Evolutionary conservation across 1,284 basidiomycete genomes (phyloP).

Genomic region (Anthracocystis walkeri): DNA sequence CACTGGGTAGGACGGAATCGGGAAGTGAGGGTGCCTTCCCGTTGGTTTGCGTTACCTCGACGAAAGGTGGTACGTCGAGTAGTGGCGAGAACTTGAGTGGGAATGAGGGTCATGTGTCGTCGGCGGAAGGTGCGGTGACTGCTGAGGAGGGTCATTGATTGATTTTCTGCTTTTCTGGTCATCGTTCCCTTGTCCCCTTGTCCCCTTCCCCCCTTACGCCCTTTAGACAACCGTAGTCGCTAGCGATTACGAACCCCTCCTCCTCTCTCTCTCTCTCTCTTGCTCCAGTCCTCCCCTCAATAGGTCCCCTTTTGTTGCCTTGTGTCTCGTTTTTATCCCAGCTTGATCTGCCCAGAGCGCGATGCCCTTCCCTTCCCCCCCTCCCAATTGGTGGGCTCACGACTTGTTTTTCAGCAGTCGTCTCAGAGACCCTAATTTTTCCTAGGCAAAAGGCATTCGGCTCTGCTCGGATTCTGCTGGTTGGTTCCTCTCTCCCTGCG

Average conservation of each 20-base stretch:
- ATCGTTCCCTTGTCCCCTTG: background rate
- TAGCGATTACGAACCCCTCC: background rate
- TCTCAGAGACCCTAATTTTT: conserved; percentile 37
- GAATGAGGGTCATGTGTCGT: conserved; percentile 48
- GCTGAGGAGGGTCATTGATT: conserved; percentile 53
- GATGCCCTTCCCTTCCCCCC: conserved; percentile 10
- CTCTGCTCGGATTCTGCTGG: conserved; percentile 49
- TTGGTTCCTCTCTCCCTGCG: conserved; percentile 15
- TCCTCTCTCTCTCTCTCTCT: background rate
- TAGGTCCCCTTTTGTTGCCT: background rate
- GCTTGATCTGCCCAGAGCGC: conserved; percentile 50
- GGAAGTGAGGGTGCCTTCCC: conserved; percentile 62
- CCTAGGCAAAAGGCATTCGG: conserved; percentile 9
- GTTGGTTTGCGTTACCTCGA: conserved; percentile 60
- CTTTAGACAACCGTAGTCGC: conserved; percentile 9
- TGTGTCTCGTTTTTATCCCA: conserved; percentile 23
- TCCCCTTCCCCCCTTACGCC: background rate
- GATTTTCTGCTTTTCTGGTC: background rate
- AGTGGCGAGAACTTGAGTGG: conserved; percentile 51
- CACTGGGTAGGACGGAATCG: conserved; percentile 49
- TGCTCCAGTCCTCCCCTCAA: background rate
- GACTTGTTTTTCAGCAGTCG: conserved; percentile 21
- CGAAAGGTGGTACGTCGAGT: conserved; percentile 54
- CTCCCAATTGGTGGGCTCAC: conserved; percentile 39
- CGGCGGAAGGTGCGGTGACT: conserved; percentile 57